A percentile compares a stretch with the other conserved stretches of the same genome.
phyloP scores from a whole-genome alignment of 2,329 filamentous ascomycete species.

The Aspergillus floridensis region DNA sequence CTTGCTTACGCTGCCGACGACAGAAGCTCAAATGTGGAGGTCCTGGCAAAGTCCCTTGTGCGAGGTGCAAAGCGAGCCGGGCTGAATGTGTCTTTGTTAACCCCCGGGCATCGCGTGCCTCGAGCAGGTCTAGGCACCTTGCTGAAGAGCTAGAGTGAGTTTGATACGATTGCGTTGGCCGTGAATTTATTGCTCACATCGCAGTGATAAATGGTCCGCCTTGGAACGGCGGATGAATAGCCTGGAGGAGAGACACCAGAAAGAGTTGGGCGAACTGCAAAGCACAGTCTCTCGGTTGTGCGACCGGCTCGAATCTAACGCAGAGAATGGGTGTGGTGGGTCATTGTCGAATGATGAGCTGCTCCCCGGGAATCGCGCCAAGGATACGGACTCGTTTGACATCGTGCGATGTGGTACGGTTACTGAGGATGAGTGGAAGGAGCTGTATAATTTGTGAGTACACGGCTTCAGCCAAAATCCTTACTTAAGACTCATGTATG shows the following conservation, averaged over 20 bases:
- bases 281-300: too few relatives aligned
- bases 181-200: too few relatives aligned
- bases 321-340: too few relatives aligned
- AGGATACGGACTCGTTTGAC: neutral
- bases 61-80: neutral
- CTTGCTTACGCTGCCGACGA: neutral
- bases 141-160: neutral
- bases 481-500: too few relatives aligned
- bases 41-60: neutral
- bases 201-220: too few relatives aligned
- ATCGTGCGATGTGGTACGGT: neutral
- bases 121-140: neutral
- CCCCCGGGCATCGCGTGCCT: neutral
- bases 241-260: too few relatives aligned
- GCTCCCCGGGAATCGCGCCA: neutral
- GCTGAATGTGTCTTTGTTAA: slow-evolving; percentile 1
- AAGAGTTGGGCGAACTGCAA: too few relatives aligned
- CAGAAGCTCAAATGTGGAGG: slow-evolving; percentile 4
- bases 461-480: too few relatives aligned
- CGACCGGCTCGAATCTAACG: too few relatives aligned
- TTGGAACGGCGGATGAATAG: too few relatives aligned
- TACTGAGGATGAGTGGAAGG: slow-evolving; percentile 2
- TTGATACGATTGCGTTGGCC: neutral
- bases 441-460: slow-evolving; percentile 6
- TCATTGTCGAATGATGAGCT: neutral